Evolutionary conservation across 2,329 filamentous ascomycete species (phyloP).

Genomic region (Colletotrichum paranaense): DNA sequence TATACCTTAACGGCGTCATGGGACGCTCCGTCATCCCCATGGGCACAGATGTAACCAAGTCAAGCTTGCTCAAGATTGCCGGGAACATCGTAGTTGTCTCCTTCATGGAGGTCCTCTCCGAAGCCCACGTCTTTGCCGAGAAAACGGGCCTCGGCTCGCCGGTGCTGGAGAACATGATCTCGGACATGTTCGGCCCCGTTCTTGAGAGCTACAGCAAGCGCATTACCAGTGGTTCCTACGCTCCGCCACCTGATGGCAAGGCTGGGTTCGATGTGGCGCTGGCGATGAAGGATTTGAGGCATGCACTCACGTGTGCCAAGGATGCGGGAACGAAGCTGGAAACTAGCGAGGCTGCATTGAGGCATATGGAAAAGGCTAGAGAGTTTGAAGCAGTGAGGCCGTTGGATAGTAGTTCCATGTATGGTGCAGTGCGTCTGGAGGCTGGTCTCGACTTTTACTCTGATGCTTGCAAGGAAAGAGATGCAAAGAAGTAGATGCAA

Average conservation of each 20-base stretch:
- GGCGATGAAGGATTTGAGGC: constrained; percentile 20
- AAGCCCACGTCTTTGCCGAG: constrained; percentile 45
- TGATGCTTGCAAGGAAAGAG: constrained; percentile 11
- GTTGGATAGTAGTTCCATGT: constrained; percentile 10
- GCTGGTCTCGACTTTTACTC: constrained; percentile 20
- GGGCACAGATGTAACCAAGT: constrained; percentile 52
- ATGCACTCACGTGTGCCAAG: constrained; percentile 14
- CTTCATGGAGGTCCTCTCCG: constrained; percentile 42
- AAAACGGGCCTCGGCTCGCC: constrained; percentile 41
- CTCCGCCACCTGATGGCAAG: constrained; percentile 38
- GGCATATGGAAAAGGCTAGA: constrained; percentile 7
- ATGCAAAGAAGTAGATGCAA: not conserved
- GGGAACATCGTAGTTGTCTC: constrained; percentile 48
- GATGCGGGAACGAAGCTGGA: constrained; percentile 6
- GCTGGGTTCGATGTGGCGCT: constrained; percentile 18
- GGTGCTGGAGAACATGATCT: constrained; percentile 42
- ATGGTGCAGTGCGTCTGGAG: constrained; percentile 8
- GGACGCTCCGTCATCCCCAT: constrained; percentile 50
- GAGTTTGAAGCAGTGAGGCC: constrained; percentile 1
- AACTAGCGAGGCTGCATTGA: constrained; percentile 10
- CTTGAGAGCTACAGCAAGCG: constrained; percentile 42
- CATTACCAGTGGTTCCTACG: constrained; percentile 41
- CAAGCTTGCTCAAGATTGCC: constrained; percentile 54
- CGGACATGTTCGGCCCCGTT: constrained; percentile 43
- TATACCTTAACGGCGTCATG: constrained; percentile 54